Percentiles rank a stretch among this genome's conserved stretches.
phyloP scores from a whole-genome alignment of 768 basidiomycete genomes.

The Xerocomellus dryophilus region DNA sequence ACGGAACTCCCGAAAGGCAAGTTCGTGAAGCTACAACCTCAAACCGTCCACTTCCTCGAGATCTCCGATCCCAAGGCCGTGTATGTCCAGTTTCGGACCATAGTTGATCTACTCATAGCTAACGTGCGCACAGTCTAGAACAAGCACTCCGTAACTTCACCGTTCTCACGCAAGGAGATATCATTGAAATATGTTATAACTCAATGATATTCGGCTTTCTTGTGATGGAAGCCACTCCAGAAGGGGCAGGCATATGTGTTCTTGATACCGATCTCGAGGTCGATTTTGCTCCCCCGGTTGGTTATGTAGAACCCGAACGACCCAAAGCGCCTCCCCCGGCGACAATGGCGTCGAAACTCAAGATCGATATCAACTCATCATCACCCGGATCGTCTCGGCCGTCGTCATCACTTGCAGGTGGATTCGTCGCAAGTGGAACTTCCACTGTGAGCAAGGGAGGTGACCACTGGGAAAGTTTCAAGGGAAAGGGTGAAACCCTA shows the following conservation, averaged over 20 bases:
- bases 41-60: conserved; percentile 92
- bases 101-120: background rate
- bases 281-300: conserved; percentile 90
- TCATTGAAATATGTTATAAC: conserved; percentile 98
- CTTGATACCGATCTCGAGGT: conserved; percentile 98
- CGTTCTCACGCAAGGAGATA: conserved; percentile 89
- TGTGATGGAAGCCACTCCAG: conserved; percentile 90
- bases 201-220: conserved; percentile 92
- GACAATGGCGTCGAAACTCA: conserved; percentile 96
- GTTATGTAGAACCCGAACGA: conserved; percentile 91
- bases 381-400: conserved; percentile 86
- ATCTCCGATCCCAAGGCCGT: conserved; percentile 97
- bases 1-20: conserved; percentile 88
- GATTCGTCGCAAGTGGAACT: conserved; percentile 52
- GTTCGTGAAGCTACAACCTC: conserved; percentile 95
- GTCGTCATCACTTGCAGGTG: conserved; percentile 67
- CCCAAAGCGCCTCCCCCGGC: conserved; percentile 75
- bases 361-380: conserved; percentile 85
- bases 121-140: conserved; percentile 63
- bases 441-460: conserved; percentile 67
- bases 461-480: conserved; percentile 93
- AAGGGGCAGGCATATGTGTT: conserved; percentile 83
- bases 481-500: conserved; percentile 90
- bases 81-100: conserved; percentile 47
- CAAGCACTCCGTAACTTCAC: conserved; percentile 93